Evolutionary conservation across 106 monocot genomes (phyloP).

Genomic region (Alisma plantagoaquatica): DNA sequence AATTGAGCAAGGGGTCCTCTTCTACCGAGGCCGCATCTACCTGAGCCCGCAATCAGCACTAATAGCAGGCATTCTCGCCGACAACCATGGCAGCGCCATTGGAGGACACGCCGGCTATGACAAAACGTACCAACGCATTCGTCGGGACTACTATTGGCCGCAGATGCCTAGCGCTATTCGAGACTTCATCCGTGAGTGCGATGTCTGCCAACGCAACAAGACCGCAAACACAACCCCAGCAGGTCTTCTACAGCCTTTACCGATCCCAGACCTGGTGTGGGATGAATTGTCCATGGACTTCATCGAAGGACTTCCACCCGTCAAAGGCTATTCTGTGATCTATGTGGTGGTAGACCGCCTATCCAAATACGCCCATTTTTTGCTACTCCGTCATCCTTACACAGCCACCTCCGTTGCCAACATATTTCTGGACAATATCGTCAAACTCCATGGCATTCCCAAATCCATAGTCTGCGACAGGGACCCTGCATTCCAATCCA

Average conservation of each 20-base stretch:
- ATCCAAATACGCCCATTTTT: constrained; percentile 2
- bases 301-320: background rate
- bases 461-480: constrained; percentile 2
- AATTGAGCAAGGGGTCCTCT: background rate
- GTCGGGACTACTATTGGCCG: background rate
- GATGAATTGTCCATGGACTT: background rate
- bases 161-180: background rate
- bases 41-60: background rate
- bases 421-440: background rate
- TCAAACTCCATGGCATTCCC: background rate
- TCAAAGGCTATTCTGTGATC: background rate
- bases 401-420: background rate
- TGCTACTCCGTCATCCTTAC: background rate
- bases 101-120: background rate
- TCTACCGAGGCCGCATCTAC: background rate
- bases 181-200: background rate
- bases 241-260: background rate
- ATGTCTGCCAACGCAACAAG: constrained; percentile 1
- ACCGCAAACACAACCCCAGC: background rate
- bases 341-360: constrained; percentile 1
- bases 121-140: background rate
- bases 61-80: background rate
- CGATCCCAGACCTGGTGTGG: background rate
- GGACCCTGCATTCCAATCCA: background rate
- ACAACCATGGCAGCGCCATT: background rate